A percentile compares a stretch with the other conserved stretches of the same genome.
These are phyloP conservation scores for Amaranthus tricolor DNA, from an alignment of 179 eudicot species.

Conservation along the genomic window DNA sequence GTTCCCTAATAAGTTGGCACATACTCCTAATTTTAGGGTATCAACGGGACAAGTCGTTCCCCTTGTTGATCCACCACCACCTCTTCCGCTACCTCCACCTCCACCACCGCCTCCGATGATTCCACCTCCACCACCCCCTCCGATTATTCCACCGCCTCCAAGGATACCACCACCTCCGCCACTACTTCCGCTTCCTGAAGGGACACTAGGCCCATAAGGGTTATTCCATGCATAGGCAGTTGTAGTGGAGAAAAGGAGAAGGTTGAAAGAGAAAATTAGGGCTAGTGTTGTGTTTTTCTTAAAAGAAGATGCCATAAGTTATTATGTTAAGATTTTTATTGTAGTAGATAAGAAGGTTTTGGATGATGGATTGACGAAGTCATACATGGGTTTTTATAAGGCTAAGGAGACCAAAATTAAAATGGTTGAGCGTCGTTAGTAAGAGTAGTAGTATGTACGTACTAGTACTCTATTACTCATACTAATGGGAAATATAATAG, in stretches of 20 bases:
- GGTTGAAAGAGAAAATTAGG: constrained; percentile 5
- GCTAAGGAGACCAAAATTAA: no score
- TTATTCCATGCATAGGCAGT: neutral
- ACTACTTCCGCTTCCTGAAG: neutral
- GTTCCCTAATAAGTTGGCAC: constrained; percentile 13
- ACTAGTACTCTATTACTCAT: no score
- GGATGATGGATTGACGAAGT: no score
- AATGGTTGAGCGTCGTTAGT: no score
- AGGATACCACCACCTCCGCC: neutral
- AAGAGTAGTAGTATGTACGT: no score
- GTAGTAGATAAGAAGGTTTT: no score
- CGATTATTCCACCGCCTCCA: neutral
- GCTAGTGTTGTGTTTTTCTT: neutral
- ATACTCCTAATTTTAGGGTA: constrained; percentile 8
- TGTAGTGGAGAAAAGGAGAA: neutral
- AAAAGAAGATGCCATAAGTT: neutral
- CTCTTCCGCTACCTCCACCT: neutral
- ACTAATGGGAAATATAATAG: no score
- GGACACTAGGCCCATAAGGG: constrained; percentile 1
- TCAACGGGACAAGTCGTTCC: constrained; percentile 3
- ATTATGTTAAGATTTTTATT: neutral
- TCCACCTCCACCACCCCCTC: neutral
- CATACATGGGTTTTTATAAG: no score
- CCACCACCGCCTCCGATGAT: neutral
- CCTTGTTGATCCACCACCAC: neutral